Conservation (phyloP, 2,329 filamentous ascomycete species). For the Fusarium buxicola region DNA sequence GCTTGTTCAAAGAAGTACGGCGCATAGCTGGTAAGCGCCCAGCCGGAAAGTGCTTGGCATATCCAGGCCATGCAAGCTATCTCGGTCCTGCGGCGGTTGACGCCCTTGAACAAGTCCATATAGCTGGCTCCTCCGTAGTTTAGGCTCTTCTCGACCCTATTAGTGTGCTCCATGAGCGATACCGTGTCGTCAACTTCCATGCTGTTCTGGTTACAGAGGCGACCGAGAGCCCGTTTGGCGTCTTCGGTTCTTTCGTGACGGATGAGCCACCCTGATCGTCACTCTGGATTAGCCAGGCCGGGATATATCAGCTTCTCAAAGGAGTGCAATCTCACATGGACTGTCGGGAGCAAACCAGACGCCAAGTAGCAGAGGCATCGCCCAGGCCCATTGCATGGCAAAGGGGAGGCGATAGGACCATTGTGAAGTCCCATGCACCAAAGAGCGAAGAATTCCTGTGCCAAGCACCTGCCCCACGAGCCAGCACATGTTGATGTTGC, state of each 20-base stretch:
- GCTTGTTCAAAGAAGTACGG: conserved; percentile 58
- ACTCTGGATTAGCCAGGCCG: background rate
- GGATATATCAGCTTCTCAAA: background rate
- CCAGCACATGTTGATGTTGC: conserved; percentile 58
- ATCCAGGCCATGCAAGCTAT: conserved; percentile 46
- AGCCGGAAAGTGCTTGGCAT: conserved; percentile 44
- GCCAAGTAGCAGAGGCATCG: conserved; percentile 51
- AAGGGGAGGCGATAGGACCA: conserved; percentile 51
- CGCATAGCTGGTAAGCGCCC: conserved; percentile 34
- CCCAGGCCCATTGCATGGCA: conserved; percentile 56
- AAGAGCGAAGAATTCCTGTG: conserved; percentile 50
- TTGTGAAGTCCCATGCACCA: conserved; percentile 48
- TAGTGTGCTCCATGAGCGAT: conserved; percentile 55
- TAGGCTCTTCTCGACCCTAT: conserved; percentile 55
- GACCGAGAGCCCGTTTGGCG: conserved; percentile 48
- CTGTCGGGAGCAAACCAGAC: conserved; percentile 55
- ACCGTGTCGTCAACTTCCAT: conserved; percentile 58
- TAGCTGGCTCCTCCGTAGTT: conserved; percentile 49
- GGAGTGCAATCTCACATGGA: conserved; percentile 47
- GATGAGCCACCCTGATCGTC: conserved; percentile 50
- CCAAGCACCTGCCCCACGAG: conserved; percentile 55
- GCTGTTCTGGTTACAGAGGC: conserved; percentile 47
- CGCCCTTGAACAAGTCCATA: conserved; percentile 37
- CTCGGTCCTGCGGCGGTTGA: conserved; percentile 46
- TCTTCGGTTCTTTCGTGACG: conserved; percentile 49